Percentiles rank a stretch among this genome's conserved stretches.
Evolutionary conservation across 2,329 filamentous ascomycete genomes (phyloP).

Genomic region (Cordyceps militaris): DNA sequence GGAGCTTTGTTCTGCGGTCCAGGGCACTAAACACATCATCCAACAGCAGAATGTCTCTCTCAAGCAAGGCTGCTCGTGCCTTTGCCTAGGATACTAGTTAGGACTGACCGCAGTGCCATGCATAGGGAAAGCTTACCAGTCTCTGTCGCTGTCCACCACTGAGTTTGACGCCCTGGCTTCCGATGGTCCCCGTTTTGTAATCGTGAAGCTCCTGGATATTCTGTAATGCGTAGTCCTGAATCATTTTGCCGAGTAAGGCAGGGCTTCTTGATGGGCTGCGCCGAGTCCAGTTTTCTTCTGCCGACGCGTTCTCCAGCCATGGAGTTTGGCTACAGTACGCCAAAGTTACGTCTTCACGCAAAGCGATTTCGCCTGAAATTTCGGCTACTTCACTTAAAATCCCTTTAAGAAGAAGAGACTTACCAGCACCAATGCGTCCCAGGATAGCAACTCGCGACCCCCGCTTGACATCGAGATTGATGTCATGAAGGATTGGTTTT

Average conservation of each 20-base stretch:
- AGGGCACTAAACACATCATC: slow-evolving; percentile 2
- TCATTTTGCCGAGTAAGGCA: not conserved
- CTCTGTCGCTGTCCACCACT: slow-evolving; percentile 7
- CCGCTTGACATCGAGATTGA: slow-evolving; percentile 1
- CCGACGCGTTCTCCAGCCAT: slow-evolving; percentile 5
- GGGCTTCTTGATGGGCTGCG: not conserved
- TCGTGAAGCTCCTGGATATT: not conserved
- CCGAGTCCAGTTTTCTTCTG: not conserved
- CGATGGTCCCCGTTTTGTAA: slow-evolving; percentile 2
- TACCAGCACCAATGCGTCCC: not conserved
- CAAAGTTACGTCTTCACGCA: not conserved
- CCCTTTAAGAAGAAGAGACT: not conserved
- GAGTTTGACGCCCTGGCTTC: not conserved
- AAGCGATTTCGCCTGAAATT: not conserved
- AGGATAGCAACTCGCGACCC: slow-evolving; percentile 1
- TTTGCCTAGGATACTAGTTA: not conserved
- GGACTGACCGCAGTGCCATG: too few relatives aligned
- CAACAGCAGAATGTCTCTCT: not conserved
- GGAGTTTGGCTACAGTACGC: slow-evolving; percentile 3
- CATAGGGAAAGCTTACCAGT: not conserved
- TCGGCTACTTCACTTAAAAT: not conserved
- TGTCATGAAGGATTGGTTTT: not conserved
- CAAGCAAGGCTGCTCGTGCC: not conserved
- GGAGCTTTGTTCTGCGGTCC: not conserved
- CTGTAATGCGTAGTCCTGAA: not conserved